Base-by-base conservation (phyloP, 2,329 filamentous ascomycete genomes). In the Calonectria pseudoturangicola region DNA sequence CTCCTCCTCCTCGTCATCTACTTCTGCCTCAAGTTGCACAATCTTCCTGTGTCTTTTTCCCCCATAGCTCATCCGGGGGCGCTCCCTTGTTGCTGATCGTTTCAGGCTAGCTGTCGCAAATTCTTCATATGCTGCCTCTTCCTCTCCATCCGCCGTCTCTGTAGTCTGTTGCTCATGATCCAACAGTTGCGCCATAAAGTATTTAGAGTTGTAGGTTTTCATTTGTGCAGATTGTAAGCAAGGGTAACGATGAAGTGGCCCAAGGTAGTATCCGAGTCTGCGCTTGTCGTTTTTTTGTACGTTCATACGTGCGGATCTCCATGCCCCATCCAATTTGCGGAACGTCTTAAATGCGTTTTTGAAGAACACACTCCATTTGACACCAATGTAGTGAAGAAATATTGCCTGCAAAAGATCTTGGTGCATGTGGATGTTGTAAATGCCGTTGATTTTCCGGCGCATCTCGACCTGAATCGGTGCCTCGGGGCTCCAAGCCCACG, bases 361-460 rank as follows among this genome's bases (percentile, higher is more conserved):
- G 64, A 89, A 76, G 43, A 84, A 84, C 0, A 86, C 83, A 2
- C 87, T 87, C 85, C 87, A 88, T 36, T 83, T 86, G 16, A 86
- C 80, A 2, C 88, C 88, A 30, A 90, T 82, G 66, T 86, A 87
- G 56, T 90, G 86, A 0, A 89, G 79, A n/a, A 90, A 85, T 1
- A 90, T 84, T 1, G 87, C 87, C 66, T 89, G 87, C 1, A 89
- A 83, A 0, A 89, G 83, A 39, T 90, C 88, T 73, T 89, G 87
- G 43, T 89, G 86, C 86, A 89, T 89, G 71, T 85, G 84, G n/a
- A 89, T 82, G 47, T 87, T 84, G 75, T 88, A 89, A 28, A 86
- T 81, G 0, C 87, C 87, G 16, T 82, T 88, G 33, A 89, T 85
- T 70, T 88, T 86, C n/a, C 87, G 84, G 16, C 84, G 84, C 78